Evolutionary conservation across 345 rosid species (phyloP).

Genomic region (Luvunga scandens): DNA sequence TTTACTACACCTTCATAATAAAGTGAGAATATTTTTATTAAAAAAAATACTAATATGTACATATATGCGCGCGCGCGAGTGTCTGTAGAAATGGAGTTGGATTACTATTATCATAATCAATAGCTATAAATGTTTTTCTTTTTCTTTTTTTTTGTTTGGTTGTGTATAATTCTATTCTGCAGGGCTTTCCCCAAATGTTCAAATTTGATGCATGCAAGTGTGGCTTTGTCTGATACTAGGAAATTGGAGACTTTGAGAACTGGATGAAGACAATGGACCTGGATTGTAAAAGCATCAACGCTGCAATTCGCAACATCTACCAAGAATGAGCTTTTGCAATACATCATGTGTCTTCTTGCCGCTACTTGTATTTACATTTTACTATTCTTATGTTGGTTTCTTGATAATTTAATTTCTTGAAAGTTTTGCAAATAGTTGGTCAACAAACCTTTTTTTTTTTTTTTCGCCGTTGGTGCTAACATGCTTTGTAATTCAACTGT

Average conservation of each 20-base stretch:
- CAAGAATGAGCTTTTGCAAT: slow-evolving; percentile 27
- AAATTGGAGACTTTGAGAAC: slow-evolving; percentile 94
- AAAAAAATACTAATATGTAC: no score
- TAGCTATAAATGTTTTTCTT: no score
- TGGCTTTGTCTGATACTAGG: slow-evolving; percentile 39
- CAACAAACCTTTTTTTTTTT: no score
- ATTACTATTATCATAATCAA: no score
- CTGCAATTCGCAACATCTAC: slow-evolving; percentile 73
- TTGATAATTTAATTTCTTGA: background rate
- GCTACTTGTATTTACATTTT: no score
- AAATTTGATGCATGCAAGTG: background rate
- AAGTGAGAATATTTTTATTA: no score
- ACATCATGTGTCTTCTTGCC: no score
- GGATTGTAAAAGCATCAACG: slow-evolving; percentile 72
- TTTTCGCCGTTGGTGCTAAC: background rate
- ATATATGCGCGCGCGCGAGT: no score
- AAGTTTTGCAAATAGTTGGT: background rate
- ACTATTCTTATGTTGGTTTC: background rate
- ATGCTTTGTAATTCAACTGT: background rate
- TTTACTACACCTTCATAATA: no score
- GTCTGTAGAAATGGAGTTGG: no score
- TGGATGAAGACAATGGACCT: slow-evolving; percentile 96
- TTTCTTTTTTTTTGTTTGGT: no score
- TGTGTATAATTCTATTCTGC: no score
- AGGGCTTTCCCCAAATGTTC: background rate